phyloP scores from a whole-genome alignment of 805 yeast genomes.

The Suhomyces canberraensis region DNA sequence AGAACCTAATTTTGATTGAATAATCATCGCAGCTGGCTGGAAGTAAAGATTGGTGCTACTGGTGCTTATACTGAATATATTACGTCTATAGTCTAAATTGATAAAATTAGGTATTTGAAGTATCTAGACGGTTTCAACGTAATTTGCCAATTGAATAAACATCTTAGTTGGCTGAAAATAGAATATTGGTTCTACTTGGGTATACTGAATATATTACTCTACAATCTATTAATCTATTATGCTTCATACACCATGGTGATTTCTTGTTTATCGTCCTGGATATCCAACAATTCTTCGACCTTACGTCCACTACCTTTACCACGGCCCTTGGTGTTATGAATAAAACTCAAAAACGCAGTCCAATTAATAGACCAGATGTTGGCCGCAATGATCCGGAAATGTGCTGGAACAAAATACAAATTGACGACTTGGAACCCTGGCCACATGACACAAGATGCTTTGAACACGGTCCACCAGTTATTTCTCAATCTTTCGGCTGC shows the following conservation, averaged over 20 bases:
- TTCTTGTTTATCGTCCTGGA: conserved; percentile 35
- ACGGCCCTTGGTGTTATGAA: conserved; percentile 47
- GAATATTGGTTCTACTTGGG: no score
- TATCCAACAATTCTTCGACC: conserved; percentile 38
- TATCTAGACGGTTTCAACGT: no score
- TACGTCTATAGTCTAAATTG: no score
- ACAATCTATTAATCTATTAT: no score
- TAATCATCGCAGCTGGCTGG: no score
- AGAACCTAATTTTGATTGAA: no score
- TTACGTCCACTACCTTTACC: conserved; percentile 35
- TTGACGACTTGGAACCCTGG: conserved; percentile 38
- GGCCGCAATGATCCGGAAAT: conserved; percentile 34
- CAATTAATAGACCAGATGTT: conserved; percentile 42
- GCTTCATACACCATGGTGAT: conserved; percentile 30
- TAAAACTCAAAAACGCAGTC: conserved; percentile 41
- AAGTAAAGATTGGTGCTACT: no score
- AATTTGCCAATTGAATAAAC: no score
- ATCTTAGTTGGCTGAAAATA: no score
- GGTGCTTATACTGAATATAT: no score
- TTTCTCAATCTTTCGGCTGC: conserved; percentile 30
- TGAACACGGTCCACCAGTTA: conserved; percentile 42
- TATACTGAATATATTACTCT: no score
- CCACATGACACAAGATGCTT: conserved; percentile 43
- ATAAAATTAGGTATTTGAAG: no score
- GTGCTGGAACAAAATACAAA: conserved; percentile 38